These are phyloP conservation scores for Boletus subluridellus DNA, from an alignment of 1,284 basidiomycete genomes.

Conservation along the genomic window DNA sequence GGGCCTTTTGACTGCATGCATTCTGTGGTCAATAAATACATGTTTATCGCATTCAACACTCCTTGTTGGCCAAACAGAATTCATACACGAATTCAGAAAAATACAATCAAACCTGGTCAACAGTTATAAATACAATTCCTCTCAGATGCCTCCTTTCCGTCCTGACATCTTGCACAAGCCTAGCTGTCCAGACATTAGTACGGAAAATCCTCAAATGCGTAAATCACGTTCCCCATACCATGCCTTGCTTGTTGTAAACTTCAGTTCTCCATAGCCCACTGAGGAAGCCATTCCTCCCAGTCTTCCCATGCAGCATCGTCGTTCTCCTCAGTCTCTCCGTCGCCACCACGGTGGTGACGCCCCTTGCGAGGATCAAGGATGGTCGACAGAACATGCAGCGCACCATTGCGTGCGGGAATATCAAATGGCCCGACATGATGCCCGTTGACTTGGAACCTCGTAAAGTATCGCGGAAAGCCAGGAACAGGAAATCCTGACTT, in stretches of 20 bases:
- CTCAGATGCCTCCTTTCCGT: not conserved
- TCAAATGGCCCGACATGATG: conserved; percentile 48
- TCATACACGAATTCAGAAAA: not conserved
- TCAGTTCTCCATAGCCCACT: conserved; percentile 39
- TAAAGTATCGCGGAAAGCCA: conserved; percentile 37
- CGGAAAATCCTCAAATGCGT: not conserved
- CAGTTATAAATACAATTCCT: not conserved
- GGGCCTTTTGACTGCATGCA: not conserved
- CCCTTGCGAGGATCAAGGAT: conserved; percentile 49
- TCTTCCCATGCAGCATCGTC: conserved; percentile 45
- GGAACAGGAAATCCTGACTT: conserved; percentile 46
- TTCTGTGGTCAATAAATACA: not conserved
- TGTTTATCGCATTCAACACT: not conserved
- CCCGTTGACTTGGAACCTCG: conserved; percentile 54
- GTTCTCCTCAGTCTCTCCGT: conserved; percentile 28
- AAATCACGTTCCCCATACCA: not conserved
- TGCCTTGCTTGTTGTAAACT: not conserved
- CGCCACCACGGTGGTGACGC: conserved; percentile 18
- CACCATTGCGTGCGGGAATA: conserved; percentile 60
- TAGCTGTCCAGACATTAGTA: not conserved
- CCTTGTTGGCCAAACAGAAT: not conserved
- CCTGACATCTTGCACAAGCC: not conserved
- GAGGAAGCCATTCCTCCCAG: conserved; percentile 57
- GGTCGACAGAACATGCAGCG: conserved; percentile 51
- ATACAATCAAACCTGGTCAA: not conserved